Conservation (phyloP, 352 stramenopile genomes). For the Globisporangium orthogonon region DNA sequence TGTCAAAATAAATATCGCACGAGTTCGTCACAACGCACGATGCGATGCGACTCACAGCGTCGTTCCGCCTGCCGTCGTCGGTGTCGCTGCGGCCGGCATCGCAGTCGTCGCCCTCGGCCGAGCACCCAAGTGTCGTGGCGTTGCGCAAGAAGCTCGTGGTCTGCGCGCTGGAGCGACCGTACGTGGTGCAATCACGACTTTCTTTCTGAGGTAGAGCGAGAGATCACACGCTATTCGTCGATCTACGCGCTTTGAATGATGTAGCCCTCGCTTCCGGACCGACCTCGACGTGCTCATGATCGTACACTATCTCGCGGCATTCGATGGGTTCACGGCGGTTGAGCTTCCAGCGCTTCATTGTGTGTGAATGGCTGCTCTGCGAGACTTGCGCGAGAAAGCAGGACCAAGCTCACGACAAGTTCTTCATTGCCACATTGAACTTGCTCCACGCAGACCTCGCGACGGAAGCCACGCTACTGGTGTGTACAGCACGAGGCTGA, state of each 20-base stretch:
- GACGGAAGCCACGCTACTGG: slow-evolving; percentile 43
- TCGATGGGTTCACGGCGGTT: slow-evolving; percentile 36
- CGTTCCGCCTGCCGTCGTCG: slow-evolving; percentile 13
- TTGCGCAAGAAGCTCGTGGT: slow-evolving; percentile 38
- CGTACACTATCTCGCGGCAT: slow-evolving; percentile 32
- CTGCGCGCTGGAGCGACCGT: slow-evolving; percentile 43
- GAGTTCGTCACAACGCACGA: too few relatives aligned
- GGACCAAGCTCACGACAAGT: too few relatives aligned
- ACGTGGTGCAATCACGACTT: slow-evolving; percentile 1
- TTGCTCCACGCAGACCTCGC: slow-evolving; percentile 31
- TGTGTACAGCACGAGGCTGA: slow-evolving; percentile 9
- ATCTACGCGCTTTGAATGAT: not conserved
- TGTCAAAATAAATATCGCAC: too few relatives aligned
- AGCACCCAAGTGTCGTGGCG: slow-evolving; percentile 6
- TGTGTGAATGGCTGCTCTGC: slow-evolving; percentile 14
- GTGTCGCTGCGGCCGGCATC: slow-evolving; percentile 4
- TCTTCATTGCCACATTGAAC: too few relatives aligned
- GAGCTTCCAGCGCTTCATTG: slow-evolving; percentile 43
- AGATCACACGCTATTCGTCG: not conserved
- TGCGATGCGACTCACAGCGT: slow-evolving; percentile 6
- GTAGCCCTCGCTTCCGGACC: slow-evolving; percentile 40
- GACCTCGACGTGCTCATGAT: slow-evolving; percentile 55
- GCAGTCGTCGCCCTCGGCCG: not conserved
- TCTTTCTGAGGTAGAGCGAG: too few relatives aligned
- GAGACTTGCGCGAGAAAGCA: not conserved